Evolutionary conservation across 176 grass and related monocot species (phyloP).

Genomic region (Tillandsia leiboldiana): DNA sequence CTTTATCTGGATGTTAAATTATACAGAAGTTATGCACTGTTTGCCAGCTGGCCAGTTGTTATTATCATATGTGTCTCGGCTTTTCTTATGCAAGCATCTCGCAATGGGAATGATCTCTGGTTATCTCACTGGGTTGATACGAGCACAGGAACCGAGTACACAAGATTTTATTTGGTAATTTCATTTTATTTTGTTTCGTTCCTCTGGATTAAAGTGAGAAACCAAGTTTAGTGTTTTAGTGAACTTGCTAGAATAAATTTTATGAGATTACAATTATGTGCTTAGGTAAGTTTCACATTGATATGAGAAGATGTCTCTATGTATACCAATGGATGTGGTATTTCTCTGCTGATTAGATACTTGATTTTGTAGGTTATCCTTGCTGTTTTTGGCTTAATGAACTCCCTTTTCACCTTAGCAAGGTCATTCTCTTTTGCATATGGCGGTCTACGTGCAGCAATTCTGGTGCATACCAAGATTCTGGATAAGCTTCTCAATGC

Average conservation of each 20-base stretch:
- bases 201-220: background rate
- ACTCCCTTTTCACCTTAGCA: slow-evolving; percentile 77
- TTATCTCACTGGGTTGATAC: slow-evolving; percentile 90
- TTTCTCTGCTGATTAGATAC: slow-evolving; percentile 20
- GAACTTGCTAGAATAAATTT: too few relatives aligned
- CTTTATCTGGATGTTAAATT: background rate
- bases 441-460: slow-evolving; percentile 69
- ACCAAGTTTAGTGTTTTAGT: background rate
- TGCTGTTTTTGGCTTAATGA: slow-evolving; percentile 69
- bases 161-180: slow-evolving; percentile 83
- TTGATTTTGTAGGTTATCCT: slow-evolving; percentile 57
- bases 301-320: too few relatives aligned
- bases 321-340: background rate
- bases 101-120: slow-evolving; percentile 97
- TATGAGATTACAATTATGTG: too few relatives aligned
- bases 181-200: slow-evolving; percentile 11
- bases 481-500: slow-evolving; percentile 63
- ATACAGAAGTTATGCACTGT: slow-evolving; percentile 68
- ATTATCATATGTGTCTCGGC: slow-evolving; percentile 61
- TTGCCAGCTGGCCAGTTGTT: slow-evolving; percentile 50
- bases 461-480: slow-evolving; percentile 71
- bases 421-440: slow-evolving; percentile 90
- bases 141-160: slow-evolving; percentile 33
- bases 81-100: slow-evolving; percentile 89
- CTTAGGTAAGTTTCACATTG: too few relatives aligned